A percentile compares a stretch with the other conserved stretches of the same genome.
Evolutionary conservation across 345 rosid genomes (phyloP).

Genomic region (Streptanthus diversifolius): DNA sequence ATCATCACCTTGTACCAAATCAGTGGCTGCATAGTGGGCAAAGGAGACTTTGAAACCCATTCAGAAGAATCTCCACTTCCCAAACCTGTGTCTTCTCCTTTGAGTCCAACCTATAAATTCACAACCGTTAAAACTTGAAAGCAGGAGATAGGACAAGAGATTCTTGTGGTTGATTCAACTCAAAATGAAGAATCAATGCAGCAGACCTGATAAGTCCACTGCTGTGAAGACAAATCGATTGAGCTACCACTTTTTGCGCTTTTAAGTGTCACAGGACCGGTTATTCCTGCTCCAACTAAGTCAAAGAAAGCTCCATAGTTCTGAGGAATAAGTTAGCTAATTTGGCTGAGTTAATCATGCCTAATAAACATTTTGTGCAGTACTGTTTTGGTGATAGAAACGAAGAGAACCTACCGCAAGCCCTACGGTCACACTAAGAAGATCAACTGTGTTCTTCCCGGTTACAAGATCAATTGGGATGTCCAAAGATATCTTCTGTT

Average conservation of each 20-base stretch:
- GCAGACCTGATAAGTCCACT: slow-evolving; percentile 87
- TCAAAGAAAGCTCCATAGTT: slow-evolving; percentile 91
- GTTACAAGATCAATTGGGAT: slow-evolving; percentile 54
- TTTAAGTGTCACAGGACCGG: slow-evolving; percentile 79
- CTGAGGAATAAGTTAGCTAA: slow-evolving; percentile 38
- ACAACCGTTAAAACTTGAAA: slow-evolving; percentile 2
- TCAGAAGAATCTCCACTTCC: slow-evolving; percentile 62
- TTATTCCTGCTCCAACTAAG: slow-evolving; percentile 71
- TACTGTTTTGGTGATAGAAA: not conserved
- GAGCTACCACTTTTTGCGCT: slow-evolving; percentile 50
- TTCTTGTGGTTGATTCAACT: not conserved
- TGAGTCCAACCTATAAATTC: slow-evolving; percentile 60
- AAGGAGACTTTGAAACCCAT: slow-evolving; percentile 61
- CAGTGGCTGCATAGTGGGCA: slow-evolving; percentile 77
- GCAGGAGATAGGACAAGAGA: not conserved
- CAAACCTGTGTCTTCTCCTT: slow-evolving; percentile 77
- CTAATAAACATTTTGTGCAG: not conserved
- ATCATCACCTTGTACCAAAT: slow-evolving; percentile 88
- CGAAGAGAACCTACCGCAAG: slow-evolving; percentile 57
- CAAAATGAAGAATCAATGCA: not conserved
- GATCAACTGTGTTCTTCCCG: slow-evolving; percentile 78
- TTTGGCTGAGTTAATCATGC: not conserved
- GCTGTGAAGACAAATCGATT: slow-evolving; percentile 59
- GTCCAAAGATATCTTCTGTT: slow-evolving; percentile 57
- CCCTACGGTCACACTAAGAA: slow-evolving; percentile 92